phyloP scores from a whole-genome alignment of 1,284 basidiomycete genomes.

The Leccinum subspadiceum region DNA sequence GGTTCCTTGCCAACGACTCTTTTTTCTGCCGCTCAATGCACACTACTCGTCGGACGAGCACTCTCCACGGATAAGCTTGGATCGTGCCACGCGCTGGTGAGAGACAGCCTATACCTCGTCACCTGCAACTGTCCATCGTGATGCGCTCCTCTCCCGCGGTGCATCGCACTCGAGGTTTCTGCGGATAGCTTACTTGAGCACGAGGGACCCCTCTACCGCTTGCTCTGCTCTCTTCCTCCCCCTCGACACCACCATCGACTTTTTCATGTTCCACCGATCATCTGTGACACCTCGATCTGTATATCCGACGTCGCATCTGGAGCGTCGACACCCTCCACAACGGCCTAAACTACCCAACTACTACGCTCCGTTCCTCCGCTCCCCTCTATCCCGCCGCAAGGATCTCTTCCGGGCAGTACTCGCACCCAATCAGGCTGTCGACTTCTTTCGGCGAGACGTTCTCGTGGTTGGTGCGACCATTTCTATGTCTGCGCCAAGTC shows the following conservation, averaged over 20 bases:
- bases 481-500: conserved; percentile 1
- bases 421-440: conserved; percentile 19
- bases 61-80: background rate
- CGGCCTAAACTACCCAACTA: conserved; percentile 34
- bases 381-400: conserved; percentile 22
- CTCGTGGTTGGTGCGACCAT: conserved; percentile 3
- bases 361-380: background rate
- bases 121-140: background rate
- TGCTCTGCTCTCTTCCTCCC: background rate
- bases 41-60: conserved; percentile 6
- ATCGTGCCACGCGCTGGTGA: background rate
- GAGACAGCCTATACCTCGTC: conserved; percentile 11
- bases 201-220: background rate
- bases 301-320: conserved; percentile 11
- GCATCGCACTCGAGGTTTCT: conserved; percentile 30
- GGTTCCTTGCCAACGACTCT: no score
- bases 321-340: conserved; percentile 17
- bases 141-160: conserved; percentile 27
- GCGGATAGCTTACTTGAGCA: conserved; percentile 23
- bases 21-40: background rate
- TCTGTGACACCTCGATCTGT: conserved; percentile 6
- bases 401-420: conserved; percentile 28
- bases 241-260: background rate
- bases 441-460: conserved; percentile 29
- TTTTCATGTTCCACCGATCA: conserved; percentile 1